Conservation (phyloP, 495 filamentous ascomycete genomes). For the Tuber microsphaerosporum region DNA sequence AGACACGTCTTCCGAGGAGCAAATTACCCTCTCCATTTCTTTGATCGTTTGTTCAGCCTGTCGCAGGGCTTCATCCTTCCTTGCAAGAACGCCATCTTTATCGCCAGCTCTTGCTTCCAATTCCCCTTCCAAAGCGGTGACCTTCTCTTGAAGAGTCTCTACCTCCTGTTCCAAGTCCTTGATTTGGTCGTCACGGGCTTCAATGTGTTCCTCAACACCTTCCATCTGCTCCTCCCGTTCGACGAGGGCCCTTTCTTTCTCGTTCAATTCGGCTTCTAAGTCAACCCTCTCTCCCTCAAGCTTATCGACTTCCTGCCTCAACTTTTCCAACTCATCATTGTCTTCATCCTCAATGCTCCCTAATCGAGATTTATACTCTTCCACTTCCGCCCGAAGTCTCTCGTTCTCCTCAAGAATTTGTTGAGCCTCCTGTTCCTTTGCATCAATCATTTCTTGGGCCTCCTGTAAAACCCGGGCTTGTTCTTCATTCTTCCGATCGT, state of each 20-base stretch:
- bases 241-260: conserved; percentile 57
- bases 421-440: conserved; percentile 41
- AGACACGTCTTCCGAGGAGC: neutral
- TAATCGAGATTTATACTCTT: conserved; percentile 59
- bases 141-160: conserved; percentile 24
- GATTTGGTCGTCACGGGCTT: conserved; percentile 41
- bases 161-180: conserved; percentile 31
- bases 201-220: conserved; percentile 52
- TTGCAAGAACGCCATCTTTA: conserved; percentile 24
- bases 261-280: conserved; percentile 55
- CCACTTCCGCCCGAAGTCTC: conserved; percentile 59
- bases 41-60: conserved; percentile 33
- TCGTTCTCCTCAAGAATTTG: conserved; percentile 46
- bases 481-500: conserved; percentile 47
- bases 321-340: conserved; percentile 58
- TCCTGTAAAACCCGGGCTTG: conserved; percentile 50
- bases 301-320: conserved; percentile 53
- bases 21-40: conserved; percentile 34
- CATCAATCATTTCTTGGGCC: conserved; percentile 52
- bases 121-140: conserved; percentile 44
- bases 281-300: conserved; percentile 55
- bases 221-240: conserved; percentile 55
- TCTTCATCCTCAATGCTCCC: conserved; percentile 58
- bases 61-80: conserved; percentile 31
- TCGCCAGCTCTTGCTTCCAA: conserved; percentile 42